Evolutionary conservation across 257 asterid species (phyloP), one percentile per base, ranked within the genome.

Genomic region (Lycium ferocissimum): DNA sequence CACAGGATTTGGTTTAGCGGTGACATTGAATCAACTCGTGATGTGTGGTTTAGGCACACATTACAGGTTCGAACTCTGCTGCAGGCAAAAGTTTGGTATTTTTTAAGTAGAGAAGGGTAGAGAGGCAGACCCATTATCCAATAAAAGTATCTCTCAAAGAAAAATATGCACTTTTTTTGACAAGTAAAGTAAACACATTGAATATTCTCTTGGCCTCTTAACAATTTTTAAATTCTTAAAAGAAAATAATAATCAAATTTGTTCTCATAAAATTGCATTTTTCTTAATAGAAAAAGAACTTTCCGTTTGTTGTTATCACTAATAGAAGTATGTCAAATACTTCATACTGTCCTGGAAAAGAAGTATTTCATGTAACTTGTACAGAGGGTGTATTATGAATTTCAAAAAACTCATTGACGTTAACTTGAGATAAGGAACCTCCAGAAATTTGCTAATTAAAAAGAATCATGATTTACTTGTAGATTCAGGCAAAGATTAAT

Each of bases 201-300:
- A 65, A 33, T 65, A 65, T 65, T 37, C 51, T 69, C n/a, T 67
- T 37, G 2, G 75, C 49, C 75, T 67, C 75, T 67, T 67, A 15
- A 20, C 35, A 35, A 7, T 35, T 35, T 67, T 7, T 40, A 13
- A 37, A 43, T 73, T 45, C 58, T 72, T n/a, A 17, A 18, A 72
- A 72, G 37, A 15, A 72, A 20, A 73, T 45, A 45, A 45, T 56
- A 56, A 20, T 73, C 40, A 47, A n/a, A 11, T 5, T n/a, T 45
- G 7, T 12, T 72, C 15, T 13, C 35, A 22, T 20, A 18, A 47
- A 73, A 47, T 51, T 49, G 61, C 6, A 20, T 12, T 26, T 26
- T 26, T 73, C 81, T 20, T 47, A 73, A 73, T 51, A 47, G 59
- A 33, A 47, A 73, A 20, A 11, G 12, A 51, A 73, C 40, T 73